Conservation (phyloP, 2,329 filamentous ascomycete species). For the Trichophyton rubrum region DNA sequence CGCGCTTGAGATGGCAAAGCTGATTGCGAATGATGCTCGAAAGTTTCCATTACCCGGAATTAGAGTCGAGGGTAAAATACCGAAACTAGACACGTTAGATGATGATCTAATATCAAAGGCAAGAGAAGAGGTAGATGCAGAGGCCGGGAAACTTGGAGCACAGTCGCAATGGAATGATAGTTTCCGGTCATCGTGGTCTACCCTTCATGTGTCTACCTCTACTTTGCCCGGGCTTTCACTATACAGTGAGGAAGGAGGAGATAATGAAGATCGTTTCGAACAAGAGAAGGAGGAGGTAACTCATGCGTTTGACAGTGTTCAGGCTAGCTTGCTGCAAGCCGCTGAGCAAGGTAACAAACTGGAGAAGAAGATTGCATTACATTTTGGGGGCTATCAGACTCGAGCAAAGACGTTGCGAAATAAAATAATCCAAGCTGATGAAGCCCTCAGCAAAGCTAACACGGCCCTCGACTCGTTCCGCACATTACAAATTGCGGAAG, state of each 20-base stretch:
- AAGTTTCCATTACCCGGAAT: slow-evolving; percentile 60
- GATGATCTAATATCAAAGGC: slow-evolving; percentile 64
- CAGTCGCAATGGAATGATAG: slow-evolving; percentile 39
- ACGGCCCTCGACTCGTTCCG: slow-evolving; percentile 61
- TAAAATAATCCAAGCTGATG: slow-evolving; percentile 65
- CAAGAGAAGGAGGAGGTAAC: slow-evolving; percentile 47
- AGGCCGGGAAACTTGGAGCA: slow-evolving; percentile 42
- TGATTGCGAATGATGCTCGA: slow-evolving; percentile 71
- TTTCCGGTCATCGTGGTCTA: slow-evolving; percentile 42
- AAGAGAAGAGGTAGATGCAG: slow-evolving; percentile 60
- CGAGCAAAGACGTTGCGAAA: slow-evolving; percentile 66
- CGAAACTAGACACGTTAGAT: slow-evolving; percentile 50
- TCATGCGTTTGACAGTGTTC: slow-evolving; percentile 61
- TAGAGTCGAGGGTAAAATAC: slow-evolving; percentile 50
- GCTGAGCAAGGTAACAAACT: slow-evolving; percentile 75
- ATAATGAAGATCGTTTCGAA: slow-evolving; percentile 41
- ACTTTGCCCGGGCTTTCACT: slow-evolving; percentile 63
- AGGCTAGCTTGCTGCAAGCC: slow-evolving; percentile 57
- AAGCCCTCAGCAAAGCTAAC: slow-evolving; percentile 60
- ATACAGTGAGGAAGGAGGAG: slow-evolving; percentile 64
- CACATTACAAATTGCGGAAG: slow-evolving; percentile 65
- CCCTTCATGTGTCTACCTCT: slow-evolving; percentile 34
- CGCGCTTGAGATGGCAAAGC: slow-evolving; percentile 60
- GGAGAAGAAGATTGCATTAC: slow-evolving; percentile 81
- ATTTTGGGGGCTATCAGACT: slow-evolving; percentile 82